Conservation (phyloP, 176 grass and related monocot genomes). For the Neostapfia colusana region DNA sequence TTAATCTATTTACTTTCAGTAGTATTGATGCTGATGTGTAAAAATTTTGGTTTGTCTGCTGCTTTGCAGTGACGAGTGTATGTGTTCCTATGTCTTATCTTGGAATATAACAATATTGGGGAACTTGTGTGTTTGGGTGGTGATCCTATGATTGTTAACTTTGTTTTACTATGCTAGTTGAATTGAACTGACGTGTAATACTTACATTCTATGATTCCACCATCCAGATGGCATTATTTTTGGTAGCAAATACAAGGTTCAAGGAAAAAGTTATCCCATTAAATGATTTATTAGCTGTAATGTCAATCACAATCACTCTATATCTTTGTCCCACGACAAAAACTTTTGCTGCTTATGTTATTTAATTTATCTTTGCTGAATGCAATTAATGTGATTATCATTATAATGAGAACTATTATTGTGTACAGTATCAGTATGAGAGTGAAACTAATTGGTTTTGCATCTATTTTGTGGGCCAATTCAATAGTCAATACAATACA, state of each 20-base stretch:
- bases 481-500: no score
- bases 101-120: background rate
- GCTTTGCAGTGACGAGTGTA: constrained; percentile 11
- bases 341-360: background rate
- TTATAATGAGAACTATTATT: no score
- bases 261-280: background rate
- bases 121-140: background rate
- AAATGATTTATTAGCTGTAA: background rate
- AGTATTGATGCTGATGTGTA: background rate
- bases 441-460: constrained; percentile 9
- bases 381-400: no score
- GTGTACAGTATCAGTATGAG: no score
- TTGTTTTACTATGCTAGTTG: background rate
- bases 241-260: background rate
- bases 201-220: background rate
- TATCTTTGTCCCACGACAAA: no score
- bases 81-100: background rate
- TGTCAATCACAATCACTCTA: background rate
- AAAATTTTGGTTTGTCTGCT: constrained; percentile 29
- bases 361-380: background rate
- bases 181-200: background rate
- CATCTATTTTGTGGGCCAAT: background rate
- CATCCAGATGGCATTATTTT: background rate
- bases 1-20: constrained; percentile 17
- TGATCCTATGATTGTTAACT: background rate